Evolutionary conservation across 164 flowering plant genomes (phyloP).

Genomic region (Tetracentron sinense): DNA sequence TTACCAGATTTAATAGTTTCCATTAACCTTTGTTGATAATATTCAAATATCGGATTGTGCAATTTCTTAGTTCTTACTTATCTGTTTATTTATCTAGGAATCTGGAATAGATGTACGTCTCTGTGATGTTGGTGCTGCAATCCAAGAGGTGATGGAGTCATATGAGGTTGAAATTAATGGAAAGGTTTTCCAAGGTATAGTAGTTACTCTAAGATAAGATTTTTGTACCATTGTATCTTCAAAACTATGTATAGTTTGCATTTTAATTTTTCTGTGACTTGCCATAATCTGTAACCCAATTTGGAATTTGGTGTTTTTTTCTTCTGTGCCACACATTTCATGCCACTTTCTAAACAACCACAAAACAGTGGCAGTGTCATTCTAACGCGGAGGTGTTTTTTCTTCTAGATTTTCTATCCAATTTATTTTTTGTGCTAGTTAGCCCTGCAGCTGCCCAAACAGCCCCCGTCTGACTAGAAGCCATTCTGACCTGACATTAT

Average conservation of each 20-base stretch:
- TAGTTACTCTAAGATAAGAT: neutral
- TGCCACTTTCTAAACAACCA: too few relatives aligned
- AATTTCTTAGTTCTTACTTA: conserved; percentile 2
- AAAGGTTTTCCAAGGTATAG: conserved; percentile 77
- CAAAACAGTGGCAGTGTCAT: too few relatives aligned
- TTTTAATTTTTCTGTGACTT: too few relatives aligned
- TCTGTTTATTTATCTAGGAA: conserved; percentile 44
- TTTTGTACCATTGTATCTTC: too few relatives aligned
- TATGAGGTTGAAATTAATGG: conserved; percentile 98
- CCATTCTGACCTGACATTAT: neutral
- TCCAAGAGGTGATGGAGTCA: conserved; percentile 98
- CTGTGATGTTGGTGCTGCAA: conserved; percentile 98
- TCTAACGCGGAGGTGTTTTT: too few relatives aligned
- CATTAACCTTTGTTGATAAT: neutral
- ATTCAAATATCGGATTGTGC: neutral
- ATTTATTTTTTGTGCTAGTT: neutral
- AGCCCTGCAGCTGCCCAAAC: neutral
- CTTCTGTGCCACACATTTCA: too few relatives aligned
- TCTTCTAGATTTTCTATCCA: too few relatives aligned
- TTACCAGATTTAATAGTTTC: neutral
- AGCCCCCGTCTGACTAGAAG: neutral
- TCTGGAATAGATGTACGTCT: conserved; percentile 98
- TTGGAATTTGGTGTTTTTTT: too few relatives aligned
- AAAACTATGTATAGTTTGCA: too few relatives aligned
- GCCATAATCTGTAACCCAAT: too few relatives aligned